Evolutionary conservation across 441 rosid species (phyloP), one percentile per base, ranked within the genome.

Genomic region (Breynia disticha): DNA sequence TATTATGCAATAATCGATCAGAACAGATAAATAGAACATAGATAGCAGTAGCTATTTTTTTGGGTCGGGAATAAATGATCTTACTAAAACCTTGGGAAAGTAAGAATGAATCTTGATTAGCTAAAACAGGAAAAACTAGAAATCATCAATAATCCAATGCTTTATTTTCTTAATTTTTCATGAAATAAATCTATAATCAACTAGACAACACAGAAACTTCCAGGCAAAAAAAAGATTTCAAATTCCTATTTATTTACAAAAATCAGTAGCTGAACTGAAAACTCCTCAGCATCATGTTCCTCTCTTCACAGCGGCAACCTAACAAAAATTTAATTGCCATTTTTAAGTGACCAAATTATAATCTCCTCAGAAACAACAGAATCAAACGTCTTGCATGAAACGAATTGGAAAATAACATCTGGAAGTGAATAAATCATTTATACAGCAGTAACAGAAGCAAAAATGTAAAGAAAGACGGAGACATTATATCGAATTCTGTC

Each of bases 201-300:
- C 54, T 50, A 42, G 49, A 13, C 43, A 39, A 39, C 1, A 14
- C 12, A 39, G 15, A 39, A 37, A 39, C 2, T 10, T 50, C 39
- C 7, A 37, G 21, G 13, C 24, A 19, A 19, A 38, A 54, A 38
- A 52, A 47, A 51, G 59, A 52, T 18, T 46, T 52, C 52, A 65
- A 61, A 62, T 48, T 62, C 61, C 80, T 79, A 76, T 64, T 64
- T 74, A 75, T 76, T 49, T 79, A 79, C 84, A 76, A 48, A 52
- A 66, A 55, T 54, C 38, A 44, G 54, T 24, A 7, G 32, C 32
- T 24, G 32, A 24, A 24, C 57, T n/a, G n/a, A n/a, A n/a, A 59
- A 61, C 64, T 46, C 65, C 71, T 50, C 57, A 49, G 54, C 50
- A 56, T 43, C 54, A 61, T 35, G 56, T 69, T 55, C 67, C 54